Conservation (phyloP, 306 rosid species). For the Gleditsia sinensis region DNA sequence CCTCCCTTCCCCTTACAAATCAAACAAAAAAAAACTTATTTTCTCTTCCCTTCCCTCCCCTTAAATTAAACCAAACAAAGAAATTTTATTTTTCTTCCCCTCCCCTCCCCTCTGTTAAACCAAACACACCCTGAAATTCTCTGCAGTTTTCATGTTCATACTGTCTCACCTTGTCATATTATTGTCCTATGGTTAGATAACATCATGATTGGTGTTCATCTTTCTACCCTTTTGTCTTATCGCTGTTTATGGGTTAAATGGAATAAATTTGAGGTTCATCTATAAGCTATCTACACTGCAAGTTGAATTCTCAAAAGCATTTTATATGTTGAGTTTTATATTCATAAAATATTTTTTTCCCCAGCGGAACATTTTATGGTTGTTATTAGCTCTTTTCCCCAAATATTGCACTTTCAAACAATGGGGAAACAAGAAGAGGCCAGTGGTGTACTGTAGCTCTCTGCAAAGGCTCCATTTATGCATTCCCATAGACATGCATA, state of each 20-base stretch:
- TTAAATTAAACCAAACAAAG: no score
- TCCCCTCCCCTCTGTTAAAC: no score
- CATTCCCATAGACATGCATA: background rate
- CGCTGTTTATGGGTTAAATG: background rate
- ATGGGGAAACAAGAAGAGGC: no score
- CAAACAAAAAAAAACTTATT: no score
- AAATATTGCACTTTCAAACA: background rate
- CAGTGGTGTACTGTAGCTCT: no score
- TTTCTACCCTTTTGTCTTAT: background rate
- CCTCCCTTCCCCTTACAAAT: no score
- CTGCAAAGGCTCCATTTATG: background rate
- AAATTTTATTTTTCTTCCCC: no score
- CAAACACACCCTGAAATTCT: no score
- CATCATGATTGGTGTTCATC: constrained; percentile 6
- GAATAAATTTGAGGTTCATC: constrained; percentile 10
- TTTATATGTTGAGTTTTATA: background rate
- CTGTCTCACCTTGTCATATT: background rate
- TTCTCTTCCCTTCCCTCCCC: no score
- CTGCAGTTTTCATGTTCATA: background rate
- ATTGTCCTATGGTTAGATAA: constrained; percentile 5
- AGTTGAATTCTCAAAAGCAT: background rate
- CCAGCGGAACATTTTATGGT: background rate
- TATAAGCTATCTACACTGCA: constrained; percentile 2
- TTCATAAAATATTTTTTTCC: background rate
- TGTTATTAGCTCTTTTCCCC: background rate